Base-by-base conservation (phyloP, 257 asterid genomes). In the Rauvolfia tetraphylla region DNA sequence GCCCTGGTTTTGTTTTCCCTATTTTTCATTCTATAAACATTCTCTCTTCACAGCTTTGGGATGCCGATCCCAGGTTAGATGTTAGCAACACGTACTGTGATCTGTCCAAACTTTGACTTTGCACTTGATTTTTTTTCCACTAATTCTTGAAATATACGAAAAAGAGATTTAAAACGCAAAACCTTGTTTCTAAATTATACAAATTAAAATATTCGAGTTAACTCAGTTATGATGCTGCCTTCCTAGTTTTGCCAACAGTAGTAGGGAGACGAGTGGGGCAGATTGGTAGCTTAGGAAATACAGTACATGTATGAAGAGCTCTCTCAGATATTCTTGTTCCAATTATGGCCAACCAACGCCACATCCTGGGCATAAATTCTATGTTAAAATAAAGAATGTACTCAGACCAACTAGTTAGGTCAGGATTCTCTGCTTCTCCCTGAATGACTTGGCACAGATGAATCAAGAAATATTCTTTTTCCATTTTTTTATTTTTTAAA, bases 261-360 rank as follows among this genome's bases (percentile, higher is more conserved):
- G 59, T 18, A 33, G 66, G 17, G 3, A 27, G 36, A 29, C 11
- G 39, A 25, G 67, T 59, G 39, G 67, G 67, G 22, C 67, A 34
- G 7, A 22, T 23, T 4, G 56, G 22, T 41, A 17, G 73, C 51
- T 68, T 68, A 68, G 9, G 18, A 10, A 67, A 36, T 23, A n/a
- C n/a, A n/a, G n/a, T n/a, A n/a, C n/a, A 7, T 2, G 68, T 22
- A 33, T 7, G 36, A 18, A 49, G 56, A 9, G 44, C 15, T 14
- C 7, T 17, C 38, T 4, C 2, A 2, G 76, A 63, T 63, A 33
- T 63, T 63, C 36, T 72, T 51, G 20, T 34, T 11, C 48, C 62
- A 53, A 54, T 72, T 54, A 54, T 54, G 8, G 38, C 76, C 53
- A 36, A 38, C 68, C 67, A 72, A 54, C 44, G 4, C 38, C n/a